Conservation (phyloP, 2,329 filamentous ascomycete species). For the Monilinia fructicola region DNA sequence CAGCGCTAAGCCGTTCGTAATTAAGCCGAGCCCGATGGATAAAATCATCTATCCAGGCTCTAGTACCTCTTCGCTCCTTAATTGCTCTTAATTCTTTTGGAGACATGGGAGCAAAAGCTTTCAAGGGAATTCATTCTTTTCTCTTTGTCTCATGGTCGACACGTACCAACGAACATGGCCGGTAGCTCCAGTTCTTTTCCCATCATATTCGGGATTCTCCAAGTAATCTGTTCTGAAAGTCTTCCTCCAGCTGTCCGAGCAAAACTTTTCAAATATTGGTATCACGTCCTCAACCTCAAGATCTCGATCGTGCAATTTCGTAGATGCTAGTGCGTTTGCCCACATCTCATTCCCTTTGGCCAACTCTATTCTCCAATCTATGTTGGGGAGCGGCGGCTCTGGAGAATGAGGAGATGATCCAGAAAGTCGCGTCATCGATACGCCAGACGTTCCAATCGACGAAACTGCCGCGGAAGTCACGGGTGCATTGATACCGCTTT, state of each 20-base stretch:
- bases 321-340: neutral
- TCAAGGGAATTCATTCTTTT: too few relatives aligned
- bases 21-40: neutral
- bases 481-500: neutral
- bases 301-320: neutral
- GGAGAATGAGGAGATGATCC: too few relatives aligned
- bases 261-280: too few relatives aligned
- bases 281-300: neutral
- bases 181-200: neutral
- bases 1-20: neutral
- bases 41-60: neutral
- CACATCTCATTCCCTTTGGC: neutral
- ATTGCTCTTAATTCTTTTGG: neutral
- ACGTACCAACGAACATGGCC: neutral
- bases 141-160: neutral
- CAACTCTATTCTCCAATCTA: neutral
- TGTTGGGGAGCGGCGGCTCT: too few relatives aligned
- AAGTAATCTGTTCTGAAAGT: neutral
- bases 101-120: neutral
- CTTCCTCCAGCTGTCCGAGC: rapidly evolving
- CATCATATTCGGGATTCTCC: neutral
- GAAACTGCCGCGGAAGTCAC: neutral
- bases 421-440: too few relatives aligned
- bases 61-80: neutral
- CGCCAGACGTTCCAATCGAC: neutral